Conservation (phyloP, 2,329 filamentous ascomycete species). For the Sodiomyces alkalinus region DNA sequence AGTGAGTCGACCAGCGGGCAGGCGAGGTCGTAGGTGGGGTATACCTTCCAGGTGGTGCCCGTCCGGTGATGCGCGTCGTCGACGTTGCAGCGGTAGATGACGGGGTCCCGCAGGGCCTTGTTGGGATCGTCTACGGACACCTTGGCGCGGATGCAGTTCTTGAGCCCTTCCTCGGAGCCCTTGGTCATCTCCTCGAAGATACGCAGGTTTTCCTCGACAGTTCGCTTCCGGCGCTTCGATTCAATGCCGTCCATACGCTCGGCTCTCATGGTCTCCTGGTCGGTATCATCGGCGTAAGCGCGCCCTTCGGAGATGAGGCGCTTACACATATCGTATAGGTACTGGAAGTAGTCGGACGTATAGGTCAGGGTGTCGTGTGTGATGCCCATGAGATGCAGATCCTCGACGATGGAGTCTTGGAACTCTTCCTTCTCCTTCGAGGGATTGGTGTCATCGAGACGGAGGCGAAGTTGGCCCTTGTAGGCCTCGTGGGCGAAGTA, state of each 20-base stretch:
- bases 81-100: constrained; percentile 88
- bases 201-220: constrained; percentile 68
- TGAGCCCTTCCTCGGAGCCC: constrained; percentile 61
- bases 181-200: constrained; percentile 90
- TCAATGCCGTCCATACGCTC: constrained; percentile 75
- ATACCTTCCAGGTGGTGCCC: constrained; percentile 67
- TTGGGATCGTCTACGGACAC: constrained; percentile 85
- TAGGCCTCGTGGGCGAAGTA: constrained; percentile 94
- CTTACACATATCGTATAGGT: constrained; percentile 75
- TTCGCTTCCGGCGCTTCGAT: constrained; percentile 64
- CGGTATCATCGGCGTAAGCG: constrained; percentile 90
- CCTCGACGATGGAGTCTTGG: constrained; percentile 84
- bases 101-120: constrained; percentile 89
- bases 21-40: constrained; percentile 78
- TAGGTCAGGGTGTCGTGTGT: constrained; percentile 76
- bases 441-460: constrained; percentile 96
- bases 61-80: constrained; percentile 58
- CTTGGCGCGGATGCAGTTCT: constrained; percentile 89
- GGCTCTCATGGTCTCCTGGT: constrained; percentile 73
- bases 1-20: constrained; percentile 68
- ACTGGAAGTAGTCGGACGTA: constrained; percentile 91
- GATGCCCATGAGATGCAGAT: constrained; percentile 81
- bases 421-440: constrained; percentile 95
- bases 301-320: constrained; percentile 73
- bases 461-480: constrained; percentile 76